Evolutionary conservation across 192 early-diverging fungal species (phyloP), one percentile per base, ranked within the genome.

Genomic region (Backusella macrospora): DNA sequence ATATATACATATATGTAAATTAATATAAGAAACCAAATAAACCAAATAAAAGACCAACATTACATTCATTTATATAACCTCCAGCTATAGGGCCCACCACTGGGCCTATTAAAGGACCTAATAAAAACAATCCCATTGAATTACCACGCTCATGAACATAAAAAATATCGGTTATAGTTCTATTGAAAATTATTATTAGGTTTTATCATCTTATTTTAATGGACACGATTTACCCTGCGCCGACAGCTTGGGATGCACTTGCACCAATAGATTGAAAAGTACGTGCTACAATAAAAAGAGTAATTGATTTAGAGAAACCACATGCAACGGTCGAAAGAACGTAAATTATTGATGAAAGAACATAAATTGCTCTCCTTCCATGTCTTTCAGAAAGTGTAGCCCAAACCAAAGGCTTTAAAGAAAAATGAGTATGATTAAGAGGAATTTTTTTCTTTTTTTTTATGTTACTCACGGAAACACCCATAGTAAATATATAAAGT

Each of bases 121-220:
- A 46, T n/a, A 73, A 76, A 37, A 83, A 85, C 18, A 83, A 38
- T 0, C 79, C 81, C 71, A 85, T 77, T 5, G 84, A 81, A 48
- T 67, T 72, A 3, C 81, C 84, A 5, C 84, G 81, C 6, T 78
- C 70, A 40, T 79, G 55, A 29, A 68, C 38, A 39, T 62, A 38
- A 65, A 75, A 85, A 26, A 85, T 16, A 62, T 85, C 84, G 8
- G 77, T 65, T 15, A 85, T 78, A 0, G 84, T 78, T 2, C 84
- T 80, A 45, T 42, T 52, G 67, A 18, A 74, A 43, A 26, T 38
- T 16, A 29, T 44, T 8, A 37, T 65, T 16, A 15, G 8, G n/a
- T 18, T 10, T 26, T 9, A 14, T 26, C 1, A 18, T 13, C 21
- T 38, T 37, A 3, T 37, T 45, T 70, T n/a, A 34, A 34, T 34